A percentile compares a stretch with the other conserved stretches of the same genome.
These are phyloP conservation scores for Rossbeevera mucosa DNA, from an alignment of 768 basidiomycete species.

Conservation along the genomic window DNA sequence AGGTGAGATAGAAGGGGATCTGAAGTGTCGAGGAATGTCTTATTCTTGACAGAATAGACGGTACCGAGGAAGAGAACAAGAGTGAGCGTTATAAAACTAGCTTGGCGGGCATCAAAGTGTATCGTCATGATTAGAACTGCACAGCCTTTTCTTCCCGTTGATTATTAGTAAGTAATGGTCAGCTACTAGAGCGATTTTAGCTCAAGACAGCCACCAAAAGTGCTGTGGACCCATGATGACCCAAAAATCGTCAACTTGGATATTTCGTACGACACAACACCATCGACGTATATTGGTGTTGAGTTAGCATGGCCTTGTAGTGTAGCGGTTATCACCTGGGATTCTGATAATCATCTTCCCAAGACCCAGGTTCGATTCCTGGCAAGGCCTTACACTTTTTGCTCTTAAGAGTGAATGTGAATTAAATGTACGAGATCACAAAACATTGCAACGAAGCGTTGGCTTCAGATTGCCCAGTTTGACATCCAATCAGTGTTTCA, in stretches of 20 bases:
- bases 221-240: neutral
- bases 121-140: conserved; percentile 13
- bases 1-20: conserved; percentile 64
- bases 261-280: neutral
- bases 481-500: neutral
- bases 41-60: conserved; percentile 54
- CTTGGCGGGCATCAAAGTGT: conserved; percentile 21
- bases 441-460: too few species aligned
- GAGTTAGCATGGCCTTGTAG: conserved; percentile 24
- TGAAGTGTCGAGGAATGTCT: conserved; percentile 83
- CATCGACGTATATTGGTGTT: neutral
- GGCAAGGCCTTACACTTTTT: conserved; percentile 20
- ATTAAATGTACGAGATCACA: too few species aligned
- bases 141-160: too few species aligned
- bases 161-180: too few species aligned
- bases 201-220: neutral
- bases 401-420: too few species aligned
- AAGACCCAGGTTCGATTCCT: conserved; percentile 32
- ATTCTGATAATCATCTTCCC: conserved; percentile 32
- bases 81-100: conserved; percentile 40
- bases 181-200: neutral
- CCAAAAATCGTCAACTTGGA: too few species aligned
- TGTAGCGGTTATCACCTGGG: conserved; percentile 40
- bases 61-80: conserved; percentile 57
- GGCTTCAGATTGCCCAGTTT: neutral